Conservation (phyloP, 1,284 basidiomycete species). For the Xerocomus subilludens region DNA sequence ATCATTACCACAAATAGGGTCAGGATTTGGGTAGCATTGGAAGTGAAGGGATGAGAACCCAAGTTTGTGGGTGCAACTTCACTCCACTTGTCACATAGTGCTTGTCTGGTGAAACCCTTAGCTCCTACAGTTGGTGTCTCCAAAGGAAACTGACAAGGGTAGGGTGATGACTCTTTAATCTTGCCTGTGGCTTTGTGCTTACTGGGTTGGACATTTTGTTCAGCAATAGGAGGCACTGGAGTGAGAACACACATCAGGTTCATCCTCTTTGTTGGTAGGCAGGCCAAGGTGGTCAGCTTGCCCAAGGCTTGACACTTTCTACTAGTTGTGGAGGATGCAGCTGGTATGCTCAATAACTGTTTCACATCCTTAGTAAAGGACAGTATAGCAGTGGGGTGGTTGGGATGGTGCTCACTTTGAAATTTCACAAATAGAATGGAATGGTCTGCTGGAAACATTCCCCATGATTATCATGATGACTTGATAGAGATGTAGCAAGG, state of each 20-base stretch:
- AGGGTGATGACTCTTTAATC: background rate
- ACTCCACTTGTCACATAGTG: background rate
- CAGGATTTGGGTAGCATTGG: background rate
- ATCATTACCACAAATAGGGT: no score
- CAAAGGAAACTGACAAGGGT: background rate
- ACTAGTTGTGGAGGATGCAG: background rate
- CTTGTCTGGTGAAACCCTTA: background rate
- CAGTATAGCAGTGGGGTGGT: background rate
- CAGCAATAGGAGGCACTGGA: background rate
- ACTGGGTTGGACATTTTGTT: background rate
- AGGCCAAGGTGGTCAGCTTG: background rate
- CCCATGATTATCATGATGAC: background rate
- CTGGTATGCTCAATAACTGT: background rate
- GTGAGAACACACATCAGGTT: background rate
- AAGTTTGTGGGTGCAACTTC: background rate
- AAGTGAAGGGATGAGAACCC: background rate
- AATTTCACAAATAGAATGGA: background rate
- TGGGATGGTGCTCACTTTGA: background rate
- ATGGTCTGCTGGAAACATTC: background rate
- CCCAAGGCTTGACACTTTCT: background rate
- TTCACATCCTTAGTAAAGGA: background rate
- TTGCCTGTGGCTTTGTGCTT: background rate
- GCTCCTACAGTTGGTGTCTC: background rate
- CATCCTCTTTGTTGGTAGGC: background rate
- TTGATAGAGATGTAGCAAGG: background rate